Percentiles rank a stretch among this genome's conserved stretches.
phyloP scores from a whole-genome alignment of 495 filamentous ascomycete genomes.

The Xylaria bambusicola region DNA sequence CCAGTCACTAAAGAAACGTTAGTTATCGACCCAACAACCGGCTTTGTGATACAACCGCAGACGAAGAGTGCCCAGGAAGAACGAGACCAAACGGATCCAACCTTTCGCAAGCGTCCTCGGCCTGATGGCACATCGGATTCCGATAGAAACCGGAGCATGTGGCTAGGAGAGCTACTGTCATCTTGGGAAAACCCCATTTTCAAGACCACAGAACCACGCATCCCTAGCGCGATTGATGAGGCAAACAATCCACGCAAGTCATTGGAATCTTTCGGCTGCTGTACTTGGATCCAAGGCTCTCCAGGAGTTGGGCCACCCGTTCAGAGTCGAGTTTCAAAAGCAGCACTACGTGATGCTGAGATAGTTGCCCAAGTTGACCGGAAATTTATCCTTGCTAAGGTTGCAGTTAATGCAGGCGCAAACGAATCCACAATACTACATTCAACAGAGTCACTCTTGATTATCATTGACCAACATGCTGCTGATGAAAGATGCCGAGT shows the following conservation, averaged over 20 bases:
- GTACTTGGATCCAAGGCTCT: slow-evolving; percentile 9
- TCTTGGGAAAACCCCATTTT: slow-evolving; percentile 46
- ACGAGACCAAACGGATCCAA: slow-evolving; percentile 8
- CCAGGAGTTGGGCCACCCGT: slow-evolving; percentile 18
- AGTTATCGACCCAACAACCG: slow-evolving; percentile 63
- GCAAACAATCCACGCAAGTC: slow-evolving; percentile 24
- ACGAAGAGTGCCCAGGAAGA: neutral
- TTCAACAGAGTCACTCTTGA: slow-evolving; percentile 45
- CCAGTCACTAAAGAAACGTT: slow-evolving; percentile 61
- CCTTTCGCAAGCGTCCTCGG: neutral
- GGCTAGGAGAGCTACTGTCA: slow-evolving; percentile 42
- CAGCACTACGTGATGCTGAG: slow-evolving; percentile 59
- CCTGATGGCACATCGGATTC: slow-evolving; percentile 16
- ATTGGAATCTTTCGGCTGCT: slow-evolving; percentile 28
- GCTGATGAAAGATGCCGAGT: slow-evolving; percentile 87
- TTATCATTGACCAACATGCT: slow-evolving; percentile 92
- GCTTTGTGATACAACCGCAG: slow-evolving; percentile 47
- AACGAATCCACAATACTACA: neutral
- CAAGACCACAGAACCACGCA: slow-evolving; percentile 35
- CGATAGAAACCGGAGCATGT: slow-evolving; percentile 31
- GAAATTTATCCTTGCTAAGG: slow-evolving; percentile 82
- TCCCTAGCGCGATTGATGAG: slow-evolving; percentile 37
- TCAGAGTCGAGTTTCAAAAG: slow-evolving; percentile 65
- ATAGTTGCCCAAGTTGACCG: slow-evolving; percentile 82
- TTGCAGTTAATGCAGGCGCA: slow-evolving; percentile 30